A percentile compares a stretch with the other conserved stretches of the same genome.
phyloP scores from a whole-genome alignment of 495 filamentous ascomycete genomes.

The Podospora fimiseda region DNA sequence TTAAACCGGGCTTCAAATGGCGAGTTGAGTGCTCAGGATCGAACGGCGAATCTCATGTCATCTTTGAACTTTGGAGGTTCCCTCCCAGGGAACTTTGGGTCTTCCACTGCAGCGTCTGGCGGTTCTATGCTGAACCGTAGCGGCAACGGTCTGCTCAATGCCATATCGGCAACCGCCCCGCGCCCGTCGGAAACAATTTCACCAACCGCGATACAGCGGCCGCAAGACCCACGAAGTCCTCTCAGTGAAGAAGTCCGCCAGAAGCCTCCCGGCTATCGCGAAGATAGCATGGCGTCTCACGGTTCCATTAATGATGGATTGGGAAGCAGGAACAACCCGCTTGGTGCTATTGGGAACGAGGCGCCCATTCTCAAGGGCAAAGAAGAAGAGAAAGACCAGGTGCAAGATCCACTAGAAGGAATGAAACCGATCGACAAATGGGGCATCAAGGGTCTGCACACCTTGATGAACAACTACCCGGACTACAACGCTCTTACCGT shows the following conservation, averaged over 20 bases:
- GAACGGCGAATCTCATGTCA: slow-evolving; percentile 56
- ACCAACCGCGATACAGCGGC: slow-evolving; percentile 30
- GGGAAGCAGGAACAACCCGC: slow-evolving; percentile 28
- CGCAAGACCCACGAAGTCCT: slow-evolving; percentile 37
- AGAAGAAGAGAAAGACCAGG: slow-evolving; percentile 36
- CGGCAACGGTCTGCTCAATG: slow-evolving; percentile 54
- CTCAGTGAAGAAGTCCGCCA: slow-evolving; percentile 32
- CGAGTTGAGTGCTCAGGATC: slow-evolving; percentile 64
- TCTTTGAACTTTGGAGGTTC: slow-evolving; percentile 60
- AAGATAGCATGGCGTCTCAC: slow-evolving; percentile 32
- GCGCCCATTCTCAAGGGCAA: slow-evolving; percentile 35
- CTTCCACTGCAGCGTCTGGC: slow-evolving; percentile 27
- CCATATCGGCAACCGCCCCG: slow-evolving; percentile 44
- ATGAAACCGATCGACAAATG: slow-evolving; percentile 78
- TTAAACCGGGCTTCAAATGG: slow-evolving; percentile 64
- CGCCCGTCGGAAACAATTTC: slow-evolving; percentile 37
- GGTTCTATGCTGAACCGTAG: slow-evolving; percentile 27
- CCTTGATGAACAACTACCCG: slow-evolving; percentile 70
- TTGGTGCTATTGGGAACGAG: slow-evolving; percentile 43
- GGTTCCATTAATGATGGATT: slow-evolving; percentile 31
- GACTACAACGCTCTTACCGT: slow-evolving; percentile 69
- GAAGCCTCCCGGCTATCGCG: slow-evolving; percentile 38
- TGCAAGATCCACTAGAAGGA: slow-evolving; percentile 56
- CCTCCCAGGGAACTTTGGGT: slow-evolving; percentile 59
- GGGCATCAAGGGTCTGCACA: slow-evolving; percentile 71